Evolutionary conservation across 495 filamentous ascomycete species (phyloP).

Genomic region (Entonaema liquescens): DNA sequence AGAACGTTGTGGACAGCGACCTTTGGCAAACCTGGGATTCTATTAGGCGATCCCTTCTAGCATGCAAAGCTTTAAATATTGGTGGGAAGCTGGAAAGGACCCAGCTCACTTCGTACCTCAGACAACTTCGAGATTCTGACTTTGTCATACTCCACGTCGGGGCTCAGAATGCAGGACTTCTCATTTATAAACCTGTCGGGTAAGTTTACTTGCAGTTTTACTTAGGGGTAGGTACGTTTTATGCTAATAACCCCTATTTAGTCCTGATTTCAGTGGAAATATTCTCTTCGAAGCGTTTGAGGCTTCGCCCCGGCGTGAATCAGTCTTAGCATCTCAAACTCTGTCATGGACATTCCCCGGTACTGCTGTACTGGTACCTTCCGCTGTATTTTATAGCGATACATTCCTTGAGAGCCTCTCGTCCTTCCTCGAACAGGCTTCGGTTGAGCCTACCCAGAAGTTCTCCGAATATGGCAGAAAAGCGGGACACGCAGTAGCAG

Average conservation of each 20-base stretch:
- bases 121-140: constrained; percentile 41
- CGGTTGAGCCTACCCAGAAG: constrained; percentile 59
- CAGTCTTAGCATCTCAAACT: constrained; percentile 50
- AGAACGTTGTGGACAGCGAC: constrained; percentile 26
- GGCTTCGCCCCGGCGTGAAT: constrained; percentile 56
- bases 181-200: constrained; percentile 53
- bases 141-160: constrained; percentile 57
- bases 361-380: constrained; percentile 53
- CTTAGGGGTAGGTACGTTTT: not conserved
- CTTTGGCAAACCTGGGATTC: constrained; percentile 42
- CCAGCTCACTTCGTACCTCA: constrained; percentile 48
- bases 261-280: constrained; percentile 17
- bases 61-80: constrained; percentile 45
- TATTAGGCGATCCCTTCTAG: constrained; percentile 47
- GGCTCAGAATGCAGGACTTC: constrained; percentile 63
- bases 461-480: constrained; percentile 63
- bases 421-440: constrained; percentile 64
- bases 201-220: constrained; percentile 43
- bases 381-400: constrained; percentile 49
- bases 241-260: constrained; percentile 14
- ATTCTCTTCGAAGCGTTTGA: constrained; percentile 64
- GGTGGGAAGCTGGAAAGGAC: constrained; percentile 49
- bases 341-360: constrained; percentile 63
- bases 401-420: constrained; percentile 59
- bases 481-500: constrained; percentile 53